phyloP scores from a whole-genome alignment of 83 land plant genomes.

The Picea abies region DNA sequence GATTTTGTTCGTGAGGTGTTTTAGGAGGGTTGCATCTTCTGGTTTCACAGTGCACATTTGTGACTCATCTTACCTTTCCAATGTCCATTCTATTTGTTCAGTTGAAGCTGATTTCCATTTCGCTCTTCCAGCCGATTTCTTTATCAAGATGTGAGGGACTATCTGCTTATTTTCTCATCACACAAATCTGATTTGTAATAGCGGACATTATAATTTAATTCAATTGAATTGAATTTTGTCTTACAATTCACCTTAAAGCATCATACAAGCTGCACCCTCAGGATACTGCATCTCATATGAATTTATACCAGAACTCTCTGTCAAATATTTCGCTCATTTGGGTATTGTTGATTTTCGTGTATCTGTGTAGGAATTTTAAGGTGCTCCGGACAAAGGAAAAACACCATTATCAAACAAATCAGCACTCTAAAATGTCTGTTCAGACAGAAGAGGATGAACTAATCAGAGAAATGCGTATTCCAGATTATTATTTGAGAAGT shows the following conservation, averaged over 20 bases:
- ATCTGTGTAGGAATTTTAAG: background rate
- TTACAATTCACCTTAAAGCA: background rate
- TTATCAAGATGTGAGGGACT: background rate
- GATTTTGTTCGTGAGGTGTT: no score
- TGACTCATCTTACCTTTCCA: no score
- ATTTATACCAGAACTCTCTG: background rate
- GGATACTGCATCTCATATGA: no score
- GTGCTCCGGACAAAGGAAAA: constrained; percentile 5
- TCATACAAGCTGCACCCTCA: background rate
- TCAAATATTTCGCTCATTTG: background rate
- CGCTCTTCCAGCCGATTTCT: background rate
- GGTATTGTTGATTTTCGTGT: background rate
- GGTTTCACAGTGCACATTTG: no score
- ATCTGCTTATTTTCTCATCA: no score
- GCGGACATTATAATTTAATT: background rate
- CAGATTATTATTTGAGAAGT: constrained; percentile 34
- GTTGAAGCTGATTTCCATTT: background rate
- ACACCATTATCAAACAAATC: background rate
- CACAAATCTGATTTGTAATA: background rate
- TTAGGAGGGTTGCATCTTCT: no score
- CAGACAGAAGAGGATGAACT: background rate
- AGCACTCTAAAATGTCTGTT: background rate
- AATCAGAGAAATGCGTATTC: constrained; percentile 24
- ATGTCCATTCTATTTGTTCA: no score
- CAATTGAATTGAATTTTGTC: background rate